Conservation (phyloP, 805 yeast genomes). For the Kazachstania africana region DNA sequence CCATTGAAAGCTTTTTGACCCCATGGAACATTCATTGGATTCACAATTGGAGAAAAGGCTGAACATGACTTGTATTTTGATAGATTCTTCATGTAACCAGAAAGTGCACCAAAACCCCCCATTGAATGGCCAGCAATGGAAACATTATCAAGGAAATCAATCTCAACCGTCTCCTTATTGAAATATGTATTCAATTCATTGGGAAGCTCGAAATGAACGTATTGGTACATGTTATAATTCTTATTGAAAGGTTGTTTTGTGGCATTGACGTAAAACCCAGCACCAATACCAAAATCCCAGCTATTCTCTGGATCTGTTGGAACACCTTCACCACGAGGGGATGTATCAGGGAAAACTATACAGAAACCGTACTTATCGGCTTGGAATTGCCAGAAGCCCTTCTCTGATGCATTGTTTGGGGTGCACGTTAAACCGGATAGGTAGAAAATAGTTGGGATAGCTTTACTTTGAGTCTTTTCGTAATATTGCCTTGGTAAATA, state of each 20-base stretch:
- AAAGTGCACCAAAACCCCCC: conserved; percentile 94
- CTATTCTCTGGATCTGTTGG: conserved; percentile 56
- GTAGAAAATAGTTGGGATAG: conserved; percentile 65
- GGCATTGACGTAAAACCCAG: conserved; percentile 89
- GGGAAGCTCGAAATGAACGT: conserved; percentile 66
- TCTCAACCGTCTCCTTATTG: conserved; percentile 19
- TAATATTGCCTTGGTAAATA: conserved; percentile 55
- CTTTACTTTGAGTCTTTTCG: conserved; percentile 4
- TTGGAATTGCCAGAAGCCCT: conserved; percentile 75
- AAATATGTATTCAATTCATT: conserved; percentile 31
- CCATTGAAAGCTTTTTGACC: conserved; percentile 75
- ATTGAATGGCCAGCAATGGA: conserved; percentile 94
- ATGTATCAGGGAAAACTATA: conserved; percentile 88
- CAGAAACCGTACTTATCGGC: conserved; percentile 80
- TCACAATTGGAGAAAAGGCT: conserved; percentile 84
- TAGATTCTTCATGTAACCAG: conserved; percentile 56
- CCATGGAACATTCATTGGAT: conserved; percentile 75
- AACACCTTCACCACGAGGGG: conserved; percentile 74
- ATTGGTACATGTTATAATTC: conserved; percentile 79
- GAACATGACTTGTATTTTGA: conserved; percentile 56
- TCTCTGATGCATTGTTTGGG: conserved; percentile 87
- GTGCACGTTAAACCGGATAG: conserved; percentile 89
- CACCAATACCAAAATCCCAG: conserved; percentile 91
- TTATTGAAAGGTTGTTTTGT: conserved; percentile 56
- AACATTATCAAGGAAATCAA: conserved; percentile 50